A percentile compares a stretch with the other conserved stretches of the same genome.
Conservation (phyloP, 768 basidiomycete species). For the Stropharia rugosoannulata region DNA sequence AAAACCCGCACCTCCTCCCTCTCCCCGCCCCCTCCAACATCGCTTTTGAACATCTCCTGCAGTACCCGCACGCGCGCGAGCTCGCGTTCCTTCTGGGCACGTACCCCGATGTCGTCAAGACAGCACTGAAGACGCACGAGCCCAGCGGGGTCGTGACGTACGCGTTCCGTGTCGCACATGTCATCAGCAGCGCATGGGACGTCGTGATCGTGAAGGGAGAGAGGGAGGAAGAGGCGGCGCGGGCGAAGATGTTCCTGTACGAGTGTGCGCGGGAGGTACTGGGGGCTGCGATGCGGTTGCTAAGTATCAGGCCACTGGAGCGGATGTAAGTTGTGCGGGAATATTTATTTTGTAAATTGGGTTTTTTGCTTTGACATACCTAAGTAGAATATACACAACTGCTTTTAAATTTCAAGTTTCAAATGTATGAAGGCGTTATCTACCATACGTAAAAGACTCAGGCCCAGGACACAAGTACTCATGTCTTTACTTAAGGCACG, state of each 20-base stretch:
- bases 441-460: no score
- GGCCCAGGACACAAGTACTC: no score
- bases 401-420: neutral
- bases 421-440: no score
- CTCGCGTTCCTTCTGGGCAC: constrained; percentile 84
- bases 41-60: constrained; percentile 61
- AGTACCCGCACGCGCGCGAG: constrained; percentile 75
- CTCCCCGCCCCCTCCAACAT: constrained; percentile 71
- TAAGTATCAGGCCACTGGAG: constrained; percentile 89
- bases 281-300: constrained; percentile 77
- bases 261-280: constrained; percentile 89
- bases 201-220: constrained; percentile 84
- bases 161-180: constrained; percentile 82
- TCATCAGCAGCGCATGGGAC: constrained; percentile 93
- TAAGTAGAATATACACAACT: neutral
- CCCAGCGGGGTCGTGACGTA: constrained; percentile 92
- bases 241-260: constrained; percentile 88
- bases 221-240: constrained; percentile 69
- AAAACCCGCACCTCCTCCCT: constrained; percentile 85
- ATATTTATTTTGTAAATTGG: neutral
- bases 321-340: constrained; percentile 61
- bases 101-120: constrained; percentile 90
- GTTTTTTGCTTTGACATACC: neutral
- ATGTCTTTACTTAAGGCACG: no score
- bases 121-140: constrained; percentile 82